A percentile compares a stretch with the other conserved stretches of the same genome.
Evolutionary conservation across 2,329 filamentous ascomycete genomes (phyloP).

Genomic region (Acrocalymma vagum): DNA sequence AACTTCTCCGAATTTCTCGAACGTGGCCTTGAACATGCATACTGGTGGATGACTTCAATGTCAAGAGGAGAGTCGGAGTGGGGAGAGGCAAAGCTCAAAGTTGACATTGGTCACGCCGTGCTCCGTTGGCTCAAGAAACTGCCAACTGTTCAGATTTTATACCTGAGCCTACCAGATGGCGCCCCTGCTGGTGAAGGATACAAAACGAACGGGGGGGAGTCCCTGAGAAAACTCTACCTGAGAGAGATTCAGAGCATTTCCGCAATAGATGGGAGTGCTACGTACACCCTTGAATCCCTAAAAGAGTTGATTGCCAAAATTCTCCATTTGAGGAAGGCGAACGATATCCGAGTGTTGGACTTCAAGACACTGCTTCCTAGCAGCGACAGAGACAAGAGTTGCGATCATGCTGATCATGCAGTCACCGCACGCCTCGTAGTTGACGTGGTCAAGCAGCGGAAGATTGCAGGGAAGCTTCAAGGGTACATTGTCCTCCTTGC

Average conservation of each 20-base stretch:
- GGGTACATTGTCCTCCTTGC: constrained; percentile 17
- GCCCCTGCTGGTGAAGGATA: constrained; percentile 28
- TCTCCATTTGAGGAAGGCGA: constrained; percentile 20
- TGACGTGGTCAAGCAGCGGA: constrained; percentile 25
- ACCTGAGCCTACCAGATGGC: constrained; percentile 36
- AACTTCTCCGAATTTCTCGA: constrained; percentile 26
- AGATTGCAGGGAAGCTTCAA: constrained; percentile 16
- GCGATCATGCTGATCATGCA: constrained; percentile 36
- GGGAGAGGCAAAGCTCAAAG: constrained; percentile 11
- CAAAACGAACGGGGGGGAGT: constrained; percentile 14
- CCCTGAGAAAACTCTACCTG: constrained; percentile 31
- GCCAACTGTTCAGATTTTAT: constrained; percentile 32
- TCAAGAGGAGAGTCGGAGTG: constrained; percentile 9
- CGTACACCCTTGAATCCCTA: constrained; percentile 28
- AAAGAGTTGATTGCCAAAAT: constrained; percentile 25
- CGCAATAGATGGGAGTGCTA: constrained; percentile 24
- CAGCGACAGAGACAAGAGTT: constrained; percentile 12
- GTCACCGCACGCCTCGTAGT: constrained; percentile 34
- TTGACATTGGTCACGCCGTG: constrained; percentile 19
- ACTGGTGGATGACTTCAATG: constrained; percentile 26
- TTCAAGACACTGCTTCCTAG: constrained; percentile 24
- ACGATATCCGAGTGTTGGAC: constrained; percentile 30
- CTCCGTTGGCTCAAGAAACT: no score
- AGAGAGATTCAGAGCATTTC: constrained; percentile 23
- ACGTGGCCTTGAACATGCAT: constrained; percentile 31